A percentile compares a stretch with the other conserved stretches of the same genome.
Evolutionary conservation across 108 stramenopile species (phyloP).

Genomic region (Discostella pseudostelligera): DNA sequence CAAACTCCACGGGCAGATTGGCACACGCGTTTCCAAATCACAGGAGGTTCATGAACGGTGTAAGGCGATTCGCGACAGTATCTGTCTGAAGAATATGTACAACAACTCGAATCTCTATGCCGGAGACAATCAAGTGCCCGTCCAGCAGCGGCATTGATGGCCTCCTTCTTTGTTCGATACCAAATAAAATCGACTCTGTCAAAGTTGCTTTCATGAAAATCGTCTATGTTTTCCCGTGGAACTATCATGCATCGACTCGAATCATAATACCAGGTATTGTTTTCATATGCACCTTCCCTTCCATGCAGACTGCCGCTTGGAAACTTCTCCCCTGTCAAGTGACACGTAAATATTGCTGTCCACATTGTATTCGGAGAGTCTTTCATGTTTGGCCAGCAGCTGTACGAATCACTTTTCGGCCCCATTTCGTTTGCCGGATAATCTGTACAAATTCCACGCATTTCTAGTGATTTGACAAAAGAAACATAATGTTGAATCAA

Average conservation of each 20-base stretch:
- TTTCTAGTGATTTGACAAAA: neutral
- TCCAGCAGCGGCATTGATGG: constrained; percentile 33
- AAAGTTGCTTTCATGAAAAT: neutral
- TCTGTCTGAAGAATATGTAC: neutral
- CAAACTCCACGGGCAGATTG: constrained; percentile 3
- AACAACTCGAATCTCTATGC: neutral
- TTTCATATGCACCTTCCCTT: constrained; percentile 2
- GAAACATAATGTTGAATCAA: constrained; percentile 17
- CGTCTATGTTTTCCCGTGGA: neutral
- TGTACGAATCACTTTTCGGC: constrained; percentile 9
- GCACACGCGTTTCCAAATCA: constrained; percentile 8
- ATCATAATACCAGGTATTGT: constrained; percentile 23
- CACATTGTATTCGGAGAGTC: constrained; percentile 4
- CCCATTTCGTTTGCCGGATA: neutral
- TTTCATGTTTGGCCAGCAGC: constrained; percentile 10
- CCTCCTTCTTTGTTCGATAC: constrained; percentile 36
- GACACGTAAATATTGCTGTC: constrained; percentile 36
- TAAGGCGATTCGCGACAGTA: constrained; percentile 18
- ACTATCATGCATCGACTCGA: neutral
- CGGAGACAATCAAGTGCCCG: constrained; percentile 30
- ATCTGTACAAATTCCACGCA: constrained; percentile 5
- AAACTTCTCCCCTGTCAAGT: constrained; percentile 33
- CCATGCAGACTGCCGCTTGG: constrained; percentile 12
- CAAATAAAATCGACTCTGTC: constrained; percentile 21
- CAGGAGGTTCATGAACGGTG: constrained; percentile 3